Percentiles rank a stretch among this genome's conserved stretches.
phyloP scores from a whole-genome alignment of 371 early-diverging fungal genomes.

The Mucor circinelloides region DNA sequence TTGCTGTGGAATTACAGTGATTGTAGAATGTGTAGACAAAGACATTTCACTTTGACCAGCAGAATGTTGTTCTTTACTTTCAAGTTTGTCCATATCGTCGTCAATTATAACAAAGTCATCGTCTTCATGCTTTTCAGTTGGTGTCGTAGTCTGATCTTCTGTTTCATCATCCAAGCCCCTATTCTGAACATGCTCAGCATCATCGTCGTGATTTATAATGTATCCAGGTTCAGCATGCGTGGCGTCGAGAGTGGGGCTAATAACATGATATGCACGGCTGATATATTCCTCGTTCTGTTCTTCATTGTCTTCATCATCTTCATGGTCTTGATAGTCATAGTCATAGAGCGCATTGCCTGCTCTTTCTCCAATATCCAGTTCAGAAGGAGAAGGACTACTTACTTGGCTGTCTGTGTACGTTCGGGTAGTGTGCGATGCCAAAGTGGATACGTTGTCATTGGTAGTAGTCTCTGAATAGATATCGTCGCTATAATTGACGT shows the following conservation, averaged over 20 bases:
- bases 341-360: background rate
- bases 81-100: background rate
- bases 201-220: background rate
- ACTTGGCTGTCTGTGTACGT: conserved; percentile 21
- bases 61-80: background rate
- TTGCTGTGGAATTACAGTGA: background rate
- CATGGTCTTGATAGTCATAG: background rate
- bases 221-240: background rate
- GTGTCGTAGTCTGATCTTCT: background rate
- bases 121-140: background rate
- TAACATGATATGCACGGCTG: background rate
- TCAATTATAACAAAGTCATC: conserved; percentile 12
- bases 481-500: background rate
- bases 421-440: background rate
- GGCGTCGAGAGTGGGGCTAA: background rate
- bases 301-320: background rate
- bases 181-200: background rate
- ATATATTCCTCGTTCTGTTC: background rate
- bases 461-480: background rate
- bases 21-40: background rate
- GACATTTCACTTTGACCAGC: background rate
- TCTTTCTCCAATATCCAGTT: conserved; percentile 8
- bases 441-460: background rate
- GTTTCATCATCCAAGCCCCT: background rate
- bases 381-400: conserved; percentile 12